Evolutionary conservation across 2,329 filamentous ascomycete species (phyloP).

Genomic region (Blastomyces emzantsi): DNA sequence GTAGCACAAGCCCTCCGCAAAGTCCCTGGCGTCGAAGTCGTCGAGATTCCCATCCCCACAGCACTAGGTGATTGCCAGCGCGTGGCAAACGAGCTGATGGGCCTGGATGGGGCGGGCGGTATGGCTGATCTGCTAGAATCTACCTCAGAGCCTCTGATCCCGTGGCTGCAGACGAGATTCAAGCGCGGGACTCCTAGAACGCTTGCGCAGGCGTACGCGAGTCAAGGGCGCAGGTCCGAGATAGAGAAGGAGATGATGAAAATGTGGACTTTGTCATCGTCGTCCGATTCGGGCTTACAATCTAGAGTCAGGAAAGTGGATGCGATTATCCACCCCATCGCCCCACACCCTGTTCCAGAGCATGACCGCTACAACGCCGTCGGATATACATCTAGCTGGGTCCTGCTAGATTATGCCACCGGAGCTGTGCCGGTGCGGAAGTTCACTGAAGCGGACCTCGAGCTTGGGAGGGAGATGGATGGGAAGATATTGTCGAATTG

Average conservation of each 20-base stretch:
- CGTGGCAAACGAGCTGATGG: conserved; percentile 50
- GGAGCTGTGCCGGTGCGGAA: conserved; percentile 48
- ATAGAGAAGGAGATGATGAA: conserved; percentile 49
- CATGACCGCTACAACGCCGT: conserved; percentile 56
- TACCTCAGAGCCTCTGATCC: conserved; percentile 49
- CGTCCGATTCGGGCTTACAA: conserved; percentile 23
- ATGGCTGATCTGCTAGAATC: conserved; percentile 51
- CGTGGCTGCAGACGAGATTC: conserved; percentile 49
- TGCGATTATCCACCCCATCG: conserved; percentile 54
- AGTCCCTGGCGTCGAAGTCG: conserved; percentile 43
- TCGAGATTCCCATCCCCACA: conserved; percentile 48
- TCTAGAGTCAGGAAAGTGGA: conserved; percentile 37
- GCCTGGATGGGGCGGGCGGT: conserved; percentile 46
- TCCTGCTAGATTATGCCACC: conserved; percentile 54
- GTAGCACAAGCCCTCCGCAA: conserved; percentile 28
- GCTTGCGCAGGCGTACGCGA: conserved; percentile 41
- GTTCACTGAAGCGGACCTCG: conserved; percentile 43
- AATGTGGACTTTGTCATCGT: conserved; percentile 43
- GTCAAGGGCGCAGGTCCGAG: conserved; percentile 45
- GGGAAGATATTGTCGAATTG: conserved; percentile 42
- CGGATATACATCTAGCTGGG: conserved; percentile 54
- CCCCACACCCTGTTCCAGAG: conserved; percentile 54
- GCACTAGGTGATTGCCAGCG: conserved; percentile 48
- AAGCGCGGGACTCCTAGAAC: conserved; percentile 41
- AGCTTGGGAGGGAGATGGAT: conserved; percentile 39